Evolutionary conservation across 345 rosid species (phyloP).

Genomic region (Eucalyptus marginata): DNA sequence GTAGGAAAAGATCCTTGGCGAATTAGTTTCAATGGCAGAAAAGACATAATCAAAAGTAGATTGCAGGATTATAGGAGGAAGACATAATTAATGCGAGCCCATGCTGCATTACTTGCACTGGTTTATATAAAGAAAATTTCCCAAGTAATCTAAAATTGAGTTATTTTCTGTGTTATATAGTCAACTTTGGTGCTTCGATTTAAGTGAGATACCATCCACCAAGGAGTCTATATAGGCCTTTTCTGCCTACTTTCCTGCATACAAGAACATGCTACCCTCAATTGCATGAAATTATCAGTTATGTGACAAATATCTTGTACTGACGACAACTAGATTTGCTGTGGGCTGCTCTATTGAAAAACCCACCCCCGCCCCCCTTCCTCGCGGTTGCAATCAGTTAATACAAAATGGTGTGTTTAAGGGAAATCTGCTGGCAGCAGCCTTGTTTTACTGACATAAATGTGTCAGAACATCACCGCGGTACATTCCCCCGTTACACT

Average conservation of each 20-base stretch:
- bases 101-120: neutral
- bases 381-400: neutral
- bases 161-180: neutral
- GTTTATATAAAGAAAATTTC: neutral
- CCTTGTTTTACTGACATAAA: neutral
- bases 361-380: neutral
- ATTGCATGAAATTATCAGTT: neutral
- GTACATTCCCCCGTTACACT: neutral
- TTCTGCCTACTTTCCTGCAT: neutral
- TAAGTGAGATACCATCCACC: neutral
- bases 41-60: neutral
- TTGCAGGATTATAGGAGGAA: neutral
- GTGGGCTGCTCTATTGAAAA: neutral
- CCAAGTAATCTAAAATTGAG: neutral
- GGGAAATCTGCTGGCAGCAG: neutral
- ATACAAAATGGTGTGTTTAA: neutral
- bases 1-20: neutral
- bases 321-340: neutral
- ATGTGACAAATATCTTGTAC: neutral
- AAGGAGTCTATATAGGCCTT: neutral
- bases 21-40: neutral
- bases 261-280: neutral
- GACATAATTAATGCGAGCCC: neutral
- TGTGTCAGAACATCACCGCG: neutral
- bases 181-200: neutral